phyloP scores from a whole-genome alignment of 208 protist genomes.

The Trichomonas tenax region DNA sequence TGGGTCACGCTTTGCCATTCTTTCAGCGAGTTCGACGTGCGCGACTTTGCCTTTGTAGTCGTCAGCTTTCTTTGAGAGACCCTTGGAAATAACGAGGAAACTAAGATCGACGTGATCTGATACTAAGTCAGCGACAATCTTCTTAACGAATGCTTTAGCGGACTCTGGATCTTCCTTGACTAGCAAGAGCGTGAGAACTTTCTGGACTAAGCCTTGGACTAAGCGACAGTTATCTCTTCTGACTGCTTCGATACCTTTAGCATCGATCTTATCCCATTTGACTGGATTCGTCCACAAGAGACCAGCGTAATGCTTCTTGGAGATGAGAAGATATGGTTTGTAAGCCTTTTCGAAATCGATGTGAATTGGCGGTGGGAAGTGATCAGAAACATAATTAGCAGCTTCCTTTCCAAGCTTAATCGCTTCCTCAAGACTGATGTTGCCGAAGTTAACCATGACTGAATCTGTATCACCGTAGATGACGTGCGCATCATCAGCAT shows the following conservation, averaged over 20 bases:
- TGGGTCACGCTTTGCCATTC: conserved; percentile 71
- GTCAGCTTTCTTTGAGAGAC: conserved; percentile 71
- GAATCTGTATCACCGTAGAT: conserved; percentile 99
- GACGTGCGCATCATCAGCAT: conserved; percentile 71
- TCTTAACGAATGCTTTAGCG: conserved; percentile 61
- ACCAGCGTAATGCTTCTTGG: conserved; percentile 98
- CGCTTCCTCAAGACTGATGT: conserved; percentile 31
- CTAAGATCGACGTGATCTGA: conserved; percentile 79
- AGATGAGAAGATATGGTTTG: conserved; percentile 95
- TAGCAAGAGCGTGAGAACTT: conserved; percentile 24
- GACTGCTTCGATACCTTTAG: conserved; percentile 74
- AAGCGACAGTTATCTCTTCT: conserved; percentile 94
- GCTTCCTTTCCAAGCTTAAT: conserved; percentile 59
- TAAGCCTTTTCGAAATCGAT: conserved; percentile 99
- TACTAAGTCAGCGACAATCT: conserved; percentile 65
- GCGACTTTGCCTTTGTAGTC: conserved; percentile 73
- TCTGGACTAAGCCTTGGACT: conserved; percentile 59
- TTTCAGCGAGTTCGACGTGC: conserved; percentile 71
- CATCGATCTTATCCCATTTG: conserved; percentile 82
- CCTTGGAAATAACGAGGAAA: conserved; percentile 74
- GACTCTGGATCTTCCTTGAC: conserved; percentile 38
- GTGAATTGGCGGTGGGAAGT: conserved; percentile 76
- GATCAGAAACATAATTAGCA: conserved; percentile 61
- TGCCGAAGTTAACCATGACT: conserved; percentile 77
- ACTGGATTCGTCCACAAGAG: conserved; percentile 69